These are phyloP conservation scores for Houttuynia cordata DNA, from an alignment of 164 flowering plant species.

Conservation along the genomic window DNA sequence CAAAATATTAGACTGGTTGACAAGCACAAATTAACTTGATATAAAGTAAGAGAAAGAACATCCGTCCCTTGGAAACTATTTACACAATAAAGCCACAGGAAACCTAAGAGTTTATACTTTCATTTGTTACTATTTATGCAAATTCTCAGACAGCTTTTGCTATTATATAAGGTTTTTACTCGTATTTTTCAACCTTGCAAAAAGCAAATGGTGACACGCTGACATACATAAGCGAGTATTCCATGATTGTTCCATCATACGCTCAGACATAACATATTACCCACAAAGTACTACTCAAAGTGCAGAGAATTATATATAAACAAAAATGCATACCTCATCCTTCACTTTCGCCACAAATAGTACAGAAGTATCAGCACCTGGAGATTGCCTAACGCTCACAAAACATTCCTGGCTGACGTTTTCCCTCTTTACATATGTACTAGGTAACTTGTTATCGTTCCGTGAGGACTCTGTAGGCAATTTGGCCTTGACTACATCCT, in stretches of 20 bases:
- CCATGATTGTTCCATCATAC: no score
- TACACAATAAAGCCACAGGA: neutral
- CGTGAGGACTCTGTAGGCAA: conserved; percentile 15
- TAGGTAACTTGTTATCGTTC: conserved; percentile 11
- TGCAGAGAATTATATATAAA: neutral
- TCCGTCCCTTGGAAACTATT: neutral
- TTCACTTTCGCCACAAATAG: conserved; percentile 2
- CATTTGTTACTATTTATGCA: neutral
- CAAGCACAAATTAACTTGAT: neutral
- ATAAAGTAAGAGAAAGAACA: neutral
- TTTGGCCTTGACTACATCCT: conserved; percentile 12
- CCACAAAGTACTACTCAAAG: no score
- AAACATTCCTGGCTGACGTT: conserved; percentile 16
- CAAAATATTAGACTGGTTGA: neutral
- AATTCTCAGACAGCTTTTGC: neutral
- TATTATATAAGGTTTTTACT: no score
- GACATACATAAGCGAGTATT: no score
- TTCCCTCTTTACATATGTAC: conserved; percentile 13
- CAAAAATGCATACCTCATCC: conserved; percentile 41
- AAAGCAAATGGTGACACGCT: no score
- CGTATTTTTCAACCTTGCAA: neutral
- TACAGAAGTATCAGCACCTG: conserved; percentile 11
- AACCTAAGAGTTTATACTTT: neutral
- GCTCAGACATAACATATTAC: no score
- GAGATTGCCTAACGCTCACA: conserved; percentile 13